Conservation (phyloP, 2,329 filamentous ascomycete species). For the Fusarium napiforme region DNA sequence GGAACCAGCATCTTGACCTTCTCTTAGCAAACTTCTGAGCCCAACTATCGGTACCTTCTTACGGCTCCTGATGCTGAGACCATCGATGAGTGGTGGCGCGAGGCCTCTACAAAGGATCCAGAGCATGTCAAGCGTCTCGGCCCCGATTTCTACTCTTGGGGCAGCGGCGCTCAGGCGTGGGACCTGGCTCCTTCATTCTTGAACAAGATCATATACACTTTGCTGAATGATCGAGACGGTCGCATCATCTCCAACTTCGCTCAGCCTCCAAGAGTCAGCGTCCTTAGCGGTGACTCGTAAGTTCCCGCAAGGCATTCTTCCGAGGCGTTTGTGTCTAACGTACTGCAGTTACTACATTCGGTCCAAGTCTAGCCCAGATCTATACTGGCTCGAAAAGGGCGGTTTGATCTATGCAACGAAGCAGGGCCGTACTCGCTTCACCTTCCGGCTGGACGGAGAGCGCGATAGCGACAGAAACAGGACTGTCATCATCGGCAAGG, state of each 20-base stretch:
- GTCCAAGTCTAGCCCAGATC: constrained; percentile 4
- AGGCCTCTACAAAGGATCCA: background rate
- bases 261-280: background rate
- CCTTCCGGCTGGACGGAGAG: background rate
- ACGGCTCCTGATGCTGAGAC: constrained; percentile 1
- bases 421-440: background rate
- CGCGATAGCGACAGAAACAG: background rate
- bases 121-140: background rate
- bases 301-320: background rate
- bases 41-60: background rate
- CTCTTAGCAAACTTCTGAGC: background rate
- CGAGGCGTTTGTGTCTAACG: background rate
- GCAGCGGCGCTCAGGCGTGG: background rate
- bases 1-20: background rate
- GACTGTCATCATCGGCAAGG: background rate
- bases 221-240: background rate
- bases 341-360: constrained; percentile 4
- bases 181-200: background rate
- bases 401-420: background rate
- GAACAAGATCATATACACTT: background rate
- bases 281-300: background rate
- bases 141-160: background rate
- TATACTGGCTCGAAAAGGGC: constrained; percentile 1
- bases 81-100: constrained; percentile 14
- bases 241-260: background rate